Evolutionary conservation across 2,329 filamentous ascomycete species (phyloP).

Genomic region (Paracorniculantispora psalliotae): DNA sequence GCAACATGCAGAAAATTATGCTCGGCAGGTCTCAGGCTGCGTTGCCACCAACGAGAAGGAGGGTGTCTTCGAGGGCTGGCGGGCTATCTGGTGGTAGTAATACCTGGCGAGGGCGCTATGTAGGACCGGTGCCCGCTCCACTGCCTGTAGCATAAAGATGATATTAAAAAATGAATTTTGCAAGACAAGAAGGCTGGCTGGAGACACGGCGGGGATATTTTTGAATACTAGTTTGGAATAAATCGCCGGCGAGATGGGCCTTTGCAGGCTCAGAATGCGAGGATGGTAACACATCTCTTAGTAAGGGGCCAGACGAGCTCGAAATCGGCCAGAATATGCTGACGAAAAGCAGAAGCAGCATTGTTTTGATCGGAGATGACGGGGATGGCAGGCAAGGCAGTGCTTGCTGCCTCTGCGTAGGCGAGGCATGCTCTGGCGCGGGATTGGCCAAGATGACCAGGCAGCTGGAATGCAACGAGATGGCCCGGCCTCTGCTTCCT

Average conservation of each 20-base stretch:
- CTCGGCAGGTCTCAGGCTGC: not conserved
- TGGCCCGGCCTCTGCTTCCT: constrained; percentile 13
- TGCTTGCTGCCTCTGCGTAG: not conserved
- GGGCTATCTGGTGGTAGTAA: too few relatives aligned
- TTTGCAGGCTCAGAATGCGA: not conserved
- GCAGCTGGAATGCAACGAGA: constrained; percentile 26
- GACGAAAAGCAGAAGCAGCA: too few relatives aligned
- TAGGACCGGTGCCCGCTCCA: not conserved
- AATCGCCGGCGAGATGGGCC: not conserved
- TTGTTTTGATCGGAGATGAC: not conserved
- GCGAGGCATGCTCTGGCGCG: constrained; percentile 7
- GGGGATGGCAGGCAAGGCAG: not conserved
- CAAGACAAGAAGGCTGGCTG: not conserved
- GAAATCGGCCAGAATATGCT: not conserved
- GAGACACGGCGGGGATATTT: not conserved
- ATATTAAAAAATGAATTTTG: not conserved
- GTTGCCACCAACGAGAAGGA: not conserved
- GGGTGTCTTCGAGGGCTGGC: not conserved
- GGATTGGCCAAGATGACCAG: not conserved
- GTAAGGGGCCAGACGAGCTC: not conserved
- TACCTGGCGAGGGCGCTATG: not conserved
- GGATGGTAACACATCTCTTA: not conserved
- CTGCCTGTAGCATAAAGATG: not conserved
- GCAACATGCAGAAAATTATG: not conserved
- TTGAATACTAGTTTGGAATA: not conserved